Evolutionary conservation across 345 rosid species (phyloP).

Genomic region (Trapa bicornis): DNA sequence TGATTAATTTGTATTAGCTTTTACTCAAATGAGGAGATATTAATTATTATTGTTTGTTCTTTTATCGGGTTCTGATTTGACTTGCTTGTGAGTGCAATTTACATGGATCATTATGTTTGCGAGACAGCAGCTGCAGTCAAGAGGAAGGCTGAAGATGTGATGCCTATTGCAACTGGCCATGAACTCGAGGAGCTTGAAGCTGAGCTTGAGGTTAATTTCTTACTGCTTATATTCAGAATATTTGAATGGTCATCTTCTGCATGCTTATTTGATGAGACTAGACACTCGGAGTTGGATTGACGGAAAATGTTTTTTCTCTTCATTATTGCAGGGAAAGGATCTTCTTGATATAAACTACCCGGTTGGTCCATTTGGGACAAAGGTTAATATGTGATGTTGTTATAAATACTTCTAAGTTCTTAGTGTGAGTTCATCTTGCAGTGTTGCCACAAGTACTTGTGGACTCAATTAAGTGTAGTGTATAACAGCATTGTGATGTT

Average conservation of each 20-base stretch:
- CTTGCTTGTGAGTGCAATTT: too few relatives aligned
- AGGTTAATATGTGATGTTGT: slow-evolving; percentile 35
- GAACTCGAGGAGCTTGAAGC: slow-evolving; percentile 50
- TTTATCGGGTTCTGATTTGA: too few relatives aligned
- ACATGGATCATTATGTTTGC: not conserved
- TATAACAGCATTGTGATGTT: not conserved
- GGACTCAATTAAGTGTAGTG: not conserved
- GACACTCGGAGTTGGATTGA: not conserved
- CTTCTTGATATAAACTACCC: slow-evolving; percentile 63
- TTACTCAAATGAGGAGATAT: not conserved
- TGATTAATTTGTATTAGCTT: too few relatives aligned
- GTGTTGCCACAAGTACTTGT: not conserved
- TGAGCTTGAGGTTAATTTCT: slow-evolving; percentile 18
- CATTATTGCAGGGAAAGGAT: slow-evolving; percentile 44
- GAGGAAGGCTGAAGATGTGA: slow-evolving; percentile 31
- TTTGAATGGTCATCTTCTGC: not conserved
- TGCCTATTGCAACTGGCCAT: slow-evolving; percentile 49
- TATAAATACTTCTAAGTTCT: not conserved
- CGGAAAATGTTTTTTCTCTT: slow-evolving; percentile 3
- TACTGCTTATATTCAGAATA: not conserved
- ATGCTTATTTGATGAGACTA: not conserved
- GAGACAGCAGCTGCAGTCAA: slow-evolving; percentile 13
- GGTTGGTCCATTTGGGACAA: slow-evolving; percentile 82
- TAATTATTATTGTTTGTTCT: not conserved
- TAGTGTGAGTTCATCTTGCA: not conserved